Base-by-base conservation (phyloP, 805 yeast genomes). In the Ogataea trehaloabstinens region DNA sequence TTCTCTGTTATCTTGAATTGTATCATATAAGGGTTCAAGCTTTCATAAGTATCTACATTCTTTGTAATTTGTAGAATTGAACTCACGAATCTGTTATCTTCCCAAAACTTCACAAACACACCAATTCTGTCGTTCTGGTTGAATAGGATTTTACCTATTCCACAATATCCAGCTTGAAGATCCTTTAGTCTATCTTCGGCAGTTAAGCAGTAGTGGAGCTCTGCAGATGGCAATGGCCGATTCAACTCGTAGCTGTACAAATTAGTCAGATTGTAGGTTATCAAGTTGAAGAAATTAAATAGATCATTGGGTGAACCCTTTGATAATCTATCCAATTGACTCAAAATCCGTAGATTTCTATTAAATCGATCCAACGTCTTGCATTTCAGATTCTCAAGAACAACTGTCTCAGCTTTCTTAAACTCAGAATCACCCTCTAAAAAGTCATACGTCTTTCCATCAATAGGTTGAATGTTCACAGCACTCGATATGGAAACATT, bases 401-500 rank as follows among this genome's bases (percentile, higher is more conserved):
- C 37, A 0, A 61, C 46, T 10, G 42, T 51, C 32, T 58, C 60
- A 13, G 53, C 63, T 29, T 46, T 56, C 28, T 45, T 47, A 12
- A 44, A 51, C n/a, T 31, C 43, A 11, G 34, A 42, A 37, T 45
- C 34, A 6, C 63, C 59, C 25, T 48, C 56, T 10, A 58, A 32
- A 18, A 56, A 58, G 32, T 58, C 57, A 36, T 46, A 52, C 2
- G 42, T 51, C 21, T 45, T 42, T 3, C 44, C 51, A 19, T 49
- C 53, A 25, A 61, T 52, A 15, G 53, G 43, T 35, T 54, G 55
- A 4, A 58, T 44, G 19, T 42, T 51, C 29, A 60, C 49, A 17
- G 66, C 66, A 42, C 59, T 51, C 13, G 66, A 60, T 17, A 63
- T 32, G 2, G 61, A 54, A 6, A 62, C 66, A 25, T 47, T 52